These are phyloP conservation scores for Coelastrella sp. DNA, from an alignment of 139 green algal species.

Conservation along the genomic window DNA sequence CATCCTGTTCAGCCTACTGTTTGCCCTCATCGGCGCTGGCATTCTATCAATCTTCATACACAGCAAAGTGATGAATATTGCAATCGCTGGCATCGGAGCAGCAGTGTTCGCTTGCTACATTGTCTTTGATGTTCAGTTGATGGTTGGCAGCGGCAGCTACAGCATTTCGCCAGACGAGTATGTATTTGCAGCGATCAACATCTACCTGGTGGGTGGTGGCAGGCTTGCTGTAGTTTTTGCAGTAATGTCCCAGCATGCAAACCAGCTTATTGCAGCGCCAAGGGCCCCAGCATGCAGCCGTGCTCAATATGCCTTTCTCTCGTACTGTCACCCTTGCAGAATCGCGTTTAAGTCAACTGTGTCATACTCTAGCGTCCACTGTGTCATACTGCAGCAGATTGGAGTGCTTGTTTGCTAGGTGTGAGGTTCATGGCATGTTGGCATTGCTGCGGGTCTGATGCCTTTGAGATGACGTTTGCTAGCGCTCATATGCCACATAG, in stretches of 20 bases:
- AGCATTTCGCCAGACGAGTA: slow-evolving; percentile 57
- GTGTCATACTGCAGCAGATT: no score
- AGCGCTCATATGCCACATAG: neutral
- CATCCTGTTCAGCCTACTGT: slow-evolving; percentile 43
- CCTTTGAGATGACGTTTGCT: neutral
- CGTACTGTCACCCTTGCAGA: no score
- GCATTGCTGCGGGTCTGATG: neutral
- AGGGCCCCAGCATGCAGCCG: no score
- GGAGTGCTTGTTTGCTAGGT: no score
- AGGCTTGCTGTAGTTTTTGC: neutral
- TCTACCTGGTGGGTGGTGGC: slow-evolving; percentile 56
- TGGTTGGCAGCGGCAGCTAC: slow-evolving; percentile 46
- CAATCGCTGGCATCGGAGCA: slow-evolving; percentile 10
- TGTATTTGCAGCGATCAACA: slow-evolving; percentile 56
- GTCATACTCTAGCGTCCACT: no score
- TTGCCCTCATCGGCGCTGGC: slow-evolving; percentile 29
- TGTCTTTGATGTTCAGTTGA: slow-evolving; percentile 47
- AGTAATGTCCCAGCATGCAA: neutral
- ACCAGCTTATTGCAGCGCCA: no score
- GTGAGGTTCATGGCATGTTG: neutral
- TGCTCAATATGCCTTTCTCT: no score
- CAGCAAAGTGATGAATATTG: slow-evolving; percentile 20
- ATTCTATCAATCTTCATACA: slow-evolving; percentile 26
- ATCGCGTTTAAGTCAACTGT: no score
- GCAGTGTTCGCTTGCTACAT: slow-evolving; percentile 36